Conservation (phyloP, 1,284 basidiomycete species). For the Boletus semigastroideus region DNA sequence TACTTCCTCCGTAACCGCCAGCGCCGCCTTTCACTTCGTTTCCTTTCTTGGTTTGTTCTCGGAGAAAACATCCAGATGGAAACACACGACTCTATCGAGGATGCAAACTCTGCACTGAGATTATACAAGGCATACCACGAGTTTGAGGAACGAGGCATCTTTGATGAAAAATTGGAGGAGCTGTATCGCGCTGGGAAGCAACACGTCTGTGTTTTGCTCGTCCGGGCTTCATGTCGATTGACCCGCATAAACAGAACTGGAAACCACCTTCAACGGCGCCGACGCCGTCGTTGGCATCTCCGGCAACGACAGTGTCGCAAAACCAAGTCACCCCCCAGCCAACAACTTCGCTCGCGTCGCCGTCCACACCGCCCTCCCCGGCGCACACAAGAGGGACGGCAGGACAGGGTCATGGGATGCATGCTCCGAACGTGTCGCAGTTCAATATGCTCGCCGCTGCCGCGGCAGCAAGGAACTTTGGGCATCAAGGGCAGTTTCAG, state of each 20-base stretch:
- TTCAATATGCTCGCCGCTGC: constrained; percentile 29
- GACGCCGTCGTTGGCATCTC: constrained; percentile 11
- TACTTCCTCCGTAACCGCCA: constrained; percentile 84
- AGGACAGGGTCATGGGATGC: not conserved
- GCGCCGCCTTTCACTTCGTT: constrained; percentile 88
- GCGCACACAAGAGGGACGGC: not conserved
- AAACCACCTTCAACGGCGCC: constrained; percentile 46
- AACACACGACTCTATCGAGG: constrained; percentile 96
- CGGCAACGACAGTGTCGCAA: not conserved
- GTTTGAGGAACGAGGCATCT: constrained; percentile 74
- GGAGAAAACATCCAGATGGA: constrained; percentile 91
- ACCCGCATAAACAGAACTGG: constrained; percentile 45
- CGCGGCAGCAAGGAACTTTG: constrained; percentile 21
- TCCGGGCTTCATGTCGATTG: not conserved
- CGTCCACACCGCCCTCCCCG: not conserved
- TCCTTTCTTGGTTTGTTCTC: constrained; percentile 92
- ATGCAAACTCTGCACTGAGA: constrained; percentile 85
- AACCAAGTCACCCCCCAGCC: constrained; percentile 1
- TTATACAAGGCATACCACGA: constrained; percentile 84
- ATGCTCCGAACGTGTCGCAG: constrained; percentile 16
- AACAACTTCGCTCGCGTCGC: constrained; percentile 2
- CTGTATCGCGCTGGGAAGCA: constrained; percentile 71
- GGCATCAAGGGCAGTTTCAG: constrained; percentile 24
- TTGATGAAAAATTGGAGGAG: constrained; percentile 88
- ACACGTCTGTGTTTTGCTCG: constrained; percentile 48